Percentiles rank a stretch among this genome's conserved stretches.
Evolutionary conservation across 2,329 filamentous ascomycete genomes (phyloP).

Genomic region (Xylaria multiplex): DNA sequence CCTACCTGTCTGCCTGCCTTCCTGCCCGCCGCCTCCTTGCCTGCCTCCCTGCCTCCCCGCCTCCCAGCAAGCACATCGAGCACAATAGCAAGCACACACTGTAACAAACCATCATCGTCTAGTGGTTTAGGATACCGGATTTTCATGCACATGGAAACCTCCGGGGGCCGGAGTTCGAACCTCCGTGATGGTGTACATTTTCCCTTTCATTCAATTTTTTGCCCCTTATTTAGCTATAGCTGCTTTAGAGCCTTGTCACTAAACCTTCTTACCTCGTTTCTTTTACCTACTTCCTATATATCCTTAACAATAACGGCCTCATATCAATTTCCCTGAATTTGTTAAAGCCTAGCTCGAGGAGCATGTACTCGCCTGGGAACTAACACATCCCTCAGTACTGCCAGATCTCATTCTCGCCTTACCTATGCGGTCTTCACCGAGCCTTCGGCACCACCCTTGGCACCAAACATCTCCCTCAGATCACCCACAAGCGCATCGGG

Average conservation of each 20-base stretch:
- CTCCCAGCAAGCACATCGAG: neutral
- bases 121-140: conserved; percentile 36
- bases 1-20: too few relatives aligned
- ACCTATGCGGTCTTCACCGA: conserved; percentile 24
- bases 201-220: neutral
- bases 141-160: conserved; percentile 19
- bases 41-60: too few relatives aligned
- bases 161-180: conserved; percentile 33
- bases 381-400: neutral
- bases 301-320: too few relatives aligned
- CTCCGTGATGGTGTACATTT: conserved; percentile 26
- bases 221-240: neutral
- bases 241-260: too few relatives aligned
- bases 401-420: neutral
- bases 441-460: conserved; percentile 48
- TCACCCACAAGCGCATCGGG: conserved; percentile 58
- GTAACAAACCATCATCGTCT: conserved; percentile 26
- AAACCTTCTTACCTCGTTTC: too few relatives aligned
- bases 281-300: too few relatives aligned
- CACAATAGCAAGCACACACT: neutral
- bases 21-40: neutral
- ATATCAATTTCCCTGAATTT: too few relatives aligned
- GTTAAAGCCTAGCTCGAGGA: too few relatives aligned
- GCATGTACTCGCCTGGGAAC: too few relatives aligned
- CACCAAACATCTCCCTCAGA: conserved; percentile 60